Conservation (phyloP, 2,329 filamentous ascomycete species). For the Diaporthe vexans region DNA sequence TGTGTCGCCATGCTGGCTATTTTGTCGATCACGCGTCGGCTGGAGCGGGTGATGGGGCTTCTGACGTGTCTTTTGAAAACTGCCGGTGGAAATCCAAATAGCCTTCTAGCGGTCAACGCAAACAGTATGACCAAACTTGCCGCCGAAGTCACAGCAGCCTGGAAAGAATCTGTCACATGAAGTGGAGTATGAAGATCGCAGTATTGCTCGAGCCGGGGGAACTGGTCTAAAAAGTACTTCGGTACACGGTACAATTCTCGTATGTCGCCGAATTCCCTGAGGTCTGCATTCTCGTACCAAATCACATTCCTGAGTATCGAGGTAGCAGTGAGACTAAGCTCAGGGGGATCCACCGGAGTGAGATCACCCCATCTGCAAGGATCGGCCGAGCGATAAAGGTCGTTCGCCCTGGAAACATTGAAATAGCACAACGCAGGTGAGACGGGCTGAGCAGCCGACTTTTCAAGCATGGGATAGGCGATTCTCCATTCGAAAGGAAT, state of each 20-base stretch:
- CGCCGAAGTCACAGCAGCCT: neutral
- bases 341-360: neutral
- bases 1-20: neutral
- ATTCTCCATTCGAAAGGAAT: neutral
- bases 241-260: neutral
- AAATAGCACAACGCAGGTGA: slow-evolving; percentile 5
- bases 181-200: slow-evolving; percentile 4
- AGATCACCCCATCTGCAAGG: slow-evolving; percentile 6
- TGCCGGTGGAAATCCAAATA: neutral
- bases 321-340: neutral
- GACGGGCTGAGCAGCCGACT: slow-evolving; percentile 14
- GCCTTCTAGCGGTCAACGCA: neutral
- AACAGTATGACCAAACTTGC: neutral
- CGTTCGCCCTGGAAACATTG: neutral
- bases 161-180: neutral
- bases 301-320: neutral
- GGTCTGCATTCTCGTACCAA: neutral
- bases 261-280: neutral
- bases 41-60: neutral
- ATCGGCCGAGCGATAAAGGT: slow-evolving; percentile 1
- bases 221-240: neutral
- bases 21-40: neutral
- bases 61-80: neutral
- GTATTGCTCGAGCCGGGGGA: neutral
- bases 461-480: neutral